Evolutionary conservation across 1,139 yeast species (phyloP), one percentile per base, ranked within the genome.

Genomic region (Sugiyamaella xylanicola): DNA sequence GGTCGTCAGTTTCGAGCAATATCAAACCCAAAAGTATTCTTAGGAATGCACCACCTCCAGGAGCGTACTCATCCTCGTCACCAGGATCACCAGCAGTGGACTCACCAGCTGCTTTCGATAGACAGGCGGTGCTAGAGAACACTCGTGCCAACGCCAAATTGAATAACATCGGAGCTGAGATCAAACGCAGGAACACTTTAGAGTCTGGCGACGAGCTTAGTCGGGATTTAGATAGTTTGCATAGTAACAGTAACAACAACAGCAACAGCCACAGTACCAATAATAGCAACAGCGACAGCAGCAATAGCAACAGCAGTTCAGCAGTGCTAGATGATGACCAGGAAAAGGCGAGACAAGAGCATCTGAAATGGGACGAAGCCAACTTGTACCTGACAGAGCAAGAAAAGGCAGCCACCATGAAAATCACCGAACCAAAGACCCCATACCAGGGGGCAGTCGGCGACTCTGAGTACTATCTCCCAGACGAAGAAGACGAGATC

Each of bases 341-440:
- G 21, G 47, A 42, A 22, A 20, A 63, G 53, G 20, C 71, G 42
- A 45, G 66, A 19, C 50, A 46, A 15, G 50, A 46, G 16, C 84
- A 82, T 60, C 75, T 84, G 65, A 78, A 80, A 63, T 87, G 93
- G 92, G 92, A 87, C 68, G 93, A 87, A 65, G 75, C 84, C 55
- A 86, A 86, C 63, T 72, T 87, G 58, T 77, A 83, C 63, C 73
- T 82, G 57, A 79, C 86, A 17, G 93, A 87, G 68, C 85, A 81
- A 66, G 89, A 85, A 63, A 84, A 86, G 68, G 74, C 80, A 29
- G 82, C 92, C 35, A 85, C 89, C 44, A 86, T 86, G 92, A 82
- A 83, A 70, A 91, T 93, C 51, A 96, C 90, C 65, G 99, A 93
- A 72, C 99, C 99, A 37, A 93, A 93, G 76, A 93, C 99, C 1